Evolutionary conservation across 352 stramenopile genomes (phyloP), one percentile per base, ranked within the genome.

Genomic region (Phytophthora ohioensis): DNA sequence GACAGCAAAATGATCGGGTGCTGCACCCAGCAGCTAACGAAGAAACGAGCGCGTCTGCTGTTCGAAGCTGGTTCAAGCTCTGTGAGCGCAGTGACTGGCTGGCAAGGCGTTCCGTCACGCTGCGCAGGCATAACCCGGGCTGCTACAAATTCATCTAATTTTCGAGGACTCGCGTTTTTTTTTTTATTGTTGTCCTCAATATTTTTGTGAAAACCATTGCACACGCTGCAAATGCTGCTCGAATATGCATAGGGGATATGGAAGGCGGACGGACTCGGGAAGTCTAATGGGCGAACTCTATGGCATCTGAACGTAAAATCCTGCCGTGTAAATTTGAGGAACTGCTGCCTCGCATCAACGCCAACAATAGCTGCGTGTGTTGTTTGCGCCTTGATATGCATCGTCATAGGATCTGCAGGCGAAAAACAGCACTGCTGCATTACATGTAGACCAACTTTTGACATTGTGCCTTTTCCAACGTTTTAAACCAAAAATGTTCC

Each of bases 21-120:
- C 36, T 64, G 36, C 38, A 51, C 30, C 51, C 53, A 75, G 60
- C 47, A 63, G 67, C 45, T 67, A 71, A 75, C 46, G 46, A 75
- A 55, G 61, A 67, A 75, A 45, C 52, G 11, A 9, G 4, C 39
- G 31, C n/a, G 57, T 62, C 64, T 65, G 56, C 54, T 65, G 27
- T 27, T 27, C 21, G 21, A 27, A 27, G 21, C 21, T 27, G 21
- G n/a, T 48, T 47, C 43, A 45, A 57, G 38, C n/a, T 47, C 9
- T 47, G 15, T 27, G 13, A 41, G 43, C 3, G 5, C 30, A 61
- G 42, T n/a, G 39, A 57, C 21, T 72, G 57, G 64, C 57, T 72
- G 38, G 12, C 31, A 67, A 15, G 15, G 30, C 57, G 35, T 13
- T 10, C 10, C 21, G n/a, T 53, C 64, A 65, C 55, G 46, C 56